A percentile compares a stretch with the other conserved stretches of the same genome.
phyloP scores from a whole-genome alignment of 2,329 filamentous ascomycete species.

The Neonectria sp. region DNA sequence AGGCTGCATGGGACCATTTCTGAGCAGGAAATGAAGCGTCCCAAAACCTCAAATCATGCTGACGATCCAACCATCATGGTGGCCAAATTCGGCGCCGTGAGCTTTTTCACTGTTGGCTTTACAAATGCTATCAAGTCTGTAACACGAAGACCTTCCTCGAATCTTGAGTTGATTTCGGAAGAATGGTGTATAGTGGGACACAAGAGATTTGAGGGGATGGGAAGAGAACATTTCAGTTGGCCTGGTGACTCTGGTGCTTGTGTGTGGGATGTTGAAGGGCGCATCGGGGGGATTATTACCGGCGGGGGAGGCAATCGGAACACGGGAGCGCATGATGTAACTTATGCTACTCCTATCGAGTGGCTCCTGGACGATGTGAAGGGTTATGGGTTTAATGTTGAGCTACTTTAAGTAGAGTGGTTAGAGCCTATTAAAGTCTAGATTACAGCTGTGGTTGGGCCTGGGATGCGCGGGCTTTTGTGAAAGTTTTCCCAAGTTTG shows the following conservation, averaged over 20 bases:
- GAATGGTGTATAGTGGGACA: slow-evolving; percentile 25
- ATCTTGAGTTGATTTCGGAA: background rate
- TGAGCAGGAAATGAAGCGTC: slow-evolving; percentile 5
- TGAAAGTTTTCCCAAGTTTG: no score
- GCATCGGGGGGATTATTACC: slow-evolving; percentile 5
- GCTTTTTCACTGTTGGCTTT: slow-evolving; percentile 3
- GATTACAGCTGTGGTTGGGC: no score
- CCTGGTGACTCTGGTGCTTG: slow-evolving; percentile 20
- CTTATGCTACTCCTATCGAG: slow-evolving; percentile 26
- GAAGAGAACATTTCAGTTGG: rapidly evolving
- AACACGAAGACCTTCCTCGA: background rate
- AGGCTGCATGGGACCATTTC: slow-evolving; percentile 1
- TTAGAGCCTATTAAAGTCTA: no score
- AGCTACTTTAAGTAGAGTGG: slow-evolving; percentile 18
- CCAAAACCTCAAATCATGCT: background rate
- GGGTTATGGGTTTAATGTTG: slow-evolving; percentile 12
- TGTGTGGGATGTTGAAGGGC: slow-evolving; percentile 11
- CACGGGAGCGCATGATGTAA: background rate
- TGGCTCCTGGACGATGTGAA: slow-evolving; percentile 31
- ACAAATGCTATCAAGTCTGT: slow-evolving; percentile 18
- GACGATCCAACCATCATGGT: background rate
- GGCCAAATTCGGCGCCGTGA: slow-evolving; percentile 4
- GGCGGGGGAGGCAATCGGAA: background rate
- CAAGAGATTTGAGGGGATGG: background rate
- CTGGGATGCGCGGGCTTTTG: no score